Evolutionary conservation across 345 rosid species (phyloP).

Genomic region (Eucalyptus cladocalyx): DNA sequence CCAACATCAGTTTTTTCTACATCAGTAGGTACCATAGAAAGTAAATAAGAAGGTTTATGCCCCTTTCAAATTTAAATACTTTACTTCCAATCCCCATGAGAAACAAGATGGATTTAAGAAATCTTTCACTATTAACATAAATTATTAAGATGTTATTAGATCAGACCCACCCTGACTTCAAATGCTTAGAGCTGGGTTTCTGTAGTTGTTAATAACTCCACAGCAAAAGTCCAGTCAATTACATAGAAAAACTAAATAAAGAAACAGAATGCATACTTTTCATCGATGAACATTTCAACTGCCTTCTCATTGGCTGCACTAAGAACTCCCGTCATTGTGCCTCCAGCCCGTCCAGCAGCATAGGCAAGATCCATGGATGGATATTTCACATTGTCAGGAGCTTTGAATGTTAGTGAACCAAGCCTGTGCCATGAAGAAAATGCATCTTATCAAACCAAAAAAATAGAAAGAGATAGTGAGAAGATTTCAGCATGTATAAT

Average conservation of each 20-base stretch:
- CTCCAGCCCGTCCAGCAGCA: slow-evolving; percentile 97
- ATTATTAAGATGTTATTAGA: neutral
- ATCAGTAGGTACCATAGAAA: neutral
- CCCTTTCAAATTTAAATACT: neutral
- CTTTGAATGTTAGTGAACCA: slow-evolving; percentile 80
- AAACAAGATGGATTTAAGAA: neutral
- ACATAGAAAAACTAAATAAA: neutral
- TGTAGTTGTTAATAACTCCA: neutral
- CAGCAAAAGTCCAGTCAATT: neutral
- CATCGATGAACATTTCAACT: slow-evolving; percentile 32
- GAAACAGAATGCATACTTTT: slow-evolving; percentile 36
- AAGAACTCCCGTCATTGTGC: slow-evolving; percentile 99
- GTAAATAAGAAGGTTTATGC: neutral
- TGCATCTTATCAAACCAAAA: neutral
- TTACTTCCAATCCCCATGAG: neutral
- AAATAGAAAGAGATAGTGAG: neutral
- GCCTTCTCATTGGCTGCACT: slow-evolving; percentile 38
- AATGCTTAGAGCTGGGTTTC: neutral
- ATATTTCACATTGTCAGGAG: slow-evolving; percentile 81
- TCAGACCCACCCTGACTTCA: neutral
- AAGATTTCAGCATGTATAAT: neutral
- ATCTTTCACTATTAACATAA: neutral
- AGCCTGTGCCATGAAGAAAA: slow-evolving; percentile 35
- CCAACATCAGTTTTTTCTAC: neutral
- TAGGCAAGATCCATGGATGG: slow-evolving; percentile 96